These are phyloP conservation scores for Sambucus nigra DNA, from an alignment of 129 eudicot species.

Conservation along the genomic window DNA sequence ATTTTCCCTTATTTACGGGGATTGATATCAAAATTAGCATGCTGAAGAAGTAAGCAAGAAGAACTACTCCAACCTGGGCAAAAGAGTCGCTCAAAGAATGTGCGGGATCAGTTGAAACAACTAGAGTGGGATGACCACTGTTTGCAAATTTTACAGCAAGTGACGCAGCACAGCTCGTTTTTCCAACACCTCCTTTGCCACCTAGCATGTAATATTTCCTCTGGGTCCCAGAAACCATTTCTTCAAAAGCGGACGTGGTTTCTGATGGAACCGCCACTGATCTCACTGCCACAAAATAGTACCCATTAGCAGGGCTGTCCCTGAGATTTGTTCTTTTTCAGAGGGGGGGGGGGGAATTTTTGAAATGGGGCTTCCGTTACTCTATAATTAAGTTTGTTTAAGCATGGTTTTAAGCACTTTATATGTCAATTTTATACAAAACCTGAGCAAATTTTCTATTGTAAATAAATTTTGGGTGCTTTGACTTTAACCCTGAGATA, in stretches of 20 bases:
- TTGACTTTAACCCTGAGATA: too few species aligned
- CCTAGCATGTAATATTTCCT: slow-evolving; percentile 92
- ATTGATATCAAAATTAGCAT: not conserved
- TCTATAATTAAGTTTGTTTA: too few species aligned
- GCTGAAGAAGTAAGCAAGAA: not conserved
- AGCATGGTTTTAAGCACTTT: too few species aligned
- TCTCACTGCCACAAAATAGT: slow-evolving; percentile 41
- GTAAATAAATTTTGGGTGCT: too few species aligned
- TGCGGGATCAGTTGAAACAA: slow-evolving; percentile 98
- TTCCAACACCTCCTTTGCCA: slow-evolving; percentile 98
- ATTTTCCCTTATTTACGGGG: not conserved
- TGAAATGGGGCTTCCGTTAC: too few species aligned
- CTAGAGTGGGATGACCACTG: slow-evolving; percentile 91
- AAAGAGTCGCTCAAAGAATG: slow-evolving; percentile 97
- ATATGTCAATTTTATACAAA: too few species aligned
- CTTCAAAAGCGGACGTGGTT: slow-evolving; percentile 68
- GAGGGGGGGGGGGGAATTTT: too few species aligned
- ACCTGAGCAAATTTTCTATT: too few species aligned
- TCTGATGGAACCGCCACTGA: slow-evolving; percentile 74
- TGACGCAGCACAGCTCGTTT: slow-evolving; percentile 98
- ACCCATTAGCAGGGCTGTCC: not conserved
- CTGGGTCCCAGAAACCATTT: slow-evolving; percentile 80
- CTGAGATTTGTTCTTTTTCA: too few species aligned
- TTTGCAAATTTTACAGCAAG: slow-evolving; percentile 97
- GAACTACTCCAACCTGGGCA: slow-evolving; percentile 53